phyloP scores from a whole-genome alignment of 2,329 filamentous ascomycete species.

The Zasmidium angulare region DNA sequence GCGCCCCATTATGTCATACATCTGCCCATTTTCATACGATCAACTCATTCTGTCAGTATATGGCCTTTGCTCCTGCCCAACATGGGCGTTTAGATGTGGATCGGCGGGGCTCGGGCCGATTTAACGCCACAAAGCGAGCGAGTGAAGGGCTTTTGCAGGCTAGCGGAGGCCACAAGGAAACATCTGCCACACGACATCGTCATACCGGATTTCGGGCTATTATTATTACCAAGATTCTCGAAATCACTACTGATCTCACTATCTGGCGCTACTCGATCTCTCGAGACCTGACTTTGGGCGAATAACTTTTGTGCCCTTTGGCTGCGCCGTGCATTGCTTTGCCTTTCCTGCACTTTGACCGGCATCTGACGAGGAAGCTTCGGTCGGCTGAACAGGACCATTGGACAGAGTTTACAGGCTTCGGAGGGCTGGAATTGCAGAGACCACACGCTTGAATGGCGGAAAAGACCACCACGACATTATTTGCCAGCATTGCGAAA shows the following conservation, averaged over 20 bases:
- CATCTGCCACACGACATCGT: neutral
- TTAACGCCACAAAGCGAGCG: neutral
- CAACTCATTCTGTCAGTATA: neutral
- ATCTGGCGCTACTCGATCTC: too few relatives aligned
- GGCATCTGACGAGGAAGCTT: neutral
- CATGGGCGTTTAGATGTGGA: neutral
- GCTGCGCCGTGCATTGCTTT: neutral
- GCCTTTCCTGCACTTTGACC: neutral
- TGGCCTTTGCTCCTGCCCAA: neutral
- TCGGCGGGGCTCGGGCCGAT: neutral
- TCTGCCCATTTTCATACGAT: neutral
- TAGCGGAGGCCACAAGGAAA: neutral
- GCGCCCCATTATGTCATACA: neutral
- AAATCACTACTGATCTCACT: too few relatives aligned
- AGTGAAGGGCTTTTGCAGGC: neutral
- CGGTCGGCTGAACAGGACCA: neutral
- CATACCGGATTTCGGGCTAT: neutral
- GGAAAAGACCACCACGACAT: slow-evolving; percentile 10
- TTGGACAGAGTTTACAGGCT: neutral
- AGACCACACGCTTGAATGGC: neutral
- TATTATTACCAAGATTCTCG: neutral
- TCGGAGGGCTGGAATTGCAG: neutral
- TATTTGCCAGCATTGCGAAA: slow-evolving; percentile 33
- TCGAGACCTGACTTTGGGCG: too few relatives aligned
- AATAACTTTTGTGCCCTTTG: too few relatives aligned